Evolutionary conservation across 1,139 yeast genomes (phyloP).

Genomic region (Geotrichum restrictum): DNA sequence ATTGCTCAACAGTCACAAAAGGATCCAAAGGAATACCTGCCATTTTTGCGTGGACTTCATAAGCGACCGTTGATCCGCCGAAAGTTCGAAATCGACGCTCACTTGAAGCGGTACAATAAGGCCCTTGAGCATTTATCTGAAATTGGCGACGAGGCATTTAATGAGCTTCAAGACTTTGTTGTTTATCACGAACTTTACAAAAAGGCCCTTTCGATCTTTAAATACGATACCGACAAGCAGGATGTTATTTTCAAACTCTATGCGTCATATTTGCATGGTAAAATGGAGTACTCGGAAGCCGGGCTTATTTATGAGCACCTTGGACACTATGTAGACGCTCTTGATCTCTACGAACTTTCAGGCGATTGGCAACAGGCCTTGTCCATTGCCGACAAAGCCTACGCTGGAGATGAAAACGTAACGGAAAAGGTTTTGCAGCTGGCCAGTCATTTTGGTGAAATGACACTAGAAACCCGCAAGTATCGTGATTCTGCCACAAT

Average conservation of each 20-base stretch:
- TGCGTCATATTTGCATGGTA: constrained; percentile 58
- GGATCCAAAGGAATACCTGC: constrained; percentile 95
- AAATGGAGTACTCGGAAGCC: constrained; percentile 56
- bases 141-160: constrained; percentile 45
- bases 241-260: constrained; percentile 54
- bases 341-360: constrained; percentile 63
- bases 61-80: constrained; percentile 63
- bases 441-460: constrained; percentile 56
- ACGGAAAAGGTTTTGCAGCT: constrained; percentile 41
- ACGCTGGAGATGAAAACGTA: constrained; percentile 33
- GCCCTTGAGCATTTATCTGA: constrained; percentile 67
- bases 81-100: constrained; percentile 74
- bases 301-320: constrained; percentile 75
- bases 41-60: constrained; percentile 79
- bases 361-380: constrained; percentile 86
- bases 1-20: constrained; percentile 95
- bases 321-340: constrained; percentile 53
- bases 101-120: constrained; percentile 59
- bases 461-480: constrained; percentile 64
- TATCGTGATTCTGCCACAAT: constrained; percentile 84
- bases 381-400: constrained; percentile 45
- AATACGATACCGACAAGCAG: constrained; percentile 51
- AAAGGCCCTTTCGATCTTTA: constrained; percentile 60
- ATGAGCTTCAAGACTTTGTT: constrained; percentile 66
- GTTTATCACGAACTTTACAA: constrained; percentile 70